Percentiles rank a stretch among this genome's conserved stretches.
Conservation (phyloP, 2,329 filamentous ascomycete genomes). For the Xylariaceae sp. region DNA sequence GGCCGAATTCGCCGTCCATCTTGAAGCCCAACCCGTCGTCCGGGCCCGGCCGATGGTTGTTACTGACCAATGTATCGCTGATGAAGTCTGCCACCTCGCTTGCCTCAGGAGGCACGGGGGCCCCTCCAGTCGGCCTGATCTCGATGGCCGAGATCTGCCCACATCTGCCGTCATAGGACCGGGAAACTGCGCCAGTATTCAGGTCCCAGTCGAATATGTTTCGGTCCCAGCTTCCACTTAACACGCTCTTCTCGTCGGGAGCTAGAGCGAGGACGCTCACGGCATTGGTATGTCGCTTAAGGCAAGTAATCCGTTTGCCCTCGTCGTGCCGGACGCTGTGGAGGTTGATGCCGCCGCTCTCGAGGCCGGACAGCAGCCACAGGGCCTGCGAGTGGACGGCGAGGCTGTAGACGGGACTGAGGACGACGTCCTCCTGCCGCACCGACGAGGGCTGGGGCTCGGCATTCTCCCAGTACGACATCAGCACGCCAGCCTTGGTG, state of each 20-base stretch:
- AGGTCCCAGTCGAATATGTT: slow-evolving; percentile 91
- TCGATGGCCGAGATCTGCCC: slow-evolving; percentile 86
- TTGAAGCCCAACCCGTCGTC: slow-evolving; percentile 42
- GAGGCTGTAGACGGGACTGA: slow-evolving; percentile 92
- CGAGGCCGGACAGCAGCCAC: slow-evolving; percentile 85
- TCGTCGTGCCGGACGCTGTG: slow-evolving; percentile 93
- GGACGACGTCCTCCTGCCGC: slow-evolving; percentile 48
- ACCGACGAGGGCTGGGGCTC: slow-evolving; percentile 47
- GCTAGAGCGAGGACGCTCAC: slow-evolving; percentile 80
- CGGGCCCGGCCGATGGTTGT: slow-evolving; percentile 54
- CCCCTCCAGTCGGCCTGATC: slow-evolving; percentile 66
- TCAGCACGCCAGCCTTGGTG: slow-evolving; percentile 84
- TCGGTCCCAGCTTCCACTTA: slow-evolving; percentile 97
- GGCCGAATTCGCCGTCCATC: slow-evolving; percentile 29
- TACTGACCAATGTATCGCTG: slow-evolving; percentile 69
- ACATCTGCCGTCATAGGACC: slow-evolving; percentile 68
- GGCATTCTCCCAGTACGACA: slow-evolving; percentile 99
- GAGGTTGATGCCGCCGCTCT: slow-evolving; percentile 86
- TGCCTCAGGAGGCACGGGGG: slow-evolving; percentile 68
- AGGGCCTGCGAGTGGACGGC: slow-evolving; percentile 84
- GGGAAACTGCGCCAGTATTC: slow-evolving; percentile 70
- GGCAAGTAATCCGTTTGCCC: slow-evolving; percentile 75
- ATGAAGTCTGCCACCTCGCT: slow-evolving; percentile 42
- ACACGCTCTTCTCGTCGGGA: slow-evolving; percentile 75
- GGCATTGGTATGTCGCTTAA: slow-evolving; percentile 81